Base-by-base conservation (phyloP, 2,329 filamentous ascomycete species). In the Aspergillus sp. region DNA sequence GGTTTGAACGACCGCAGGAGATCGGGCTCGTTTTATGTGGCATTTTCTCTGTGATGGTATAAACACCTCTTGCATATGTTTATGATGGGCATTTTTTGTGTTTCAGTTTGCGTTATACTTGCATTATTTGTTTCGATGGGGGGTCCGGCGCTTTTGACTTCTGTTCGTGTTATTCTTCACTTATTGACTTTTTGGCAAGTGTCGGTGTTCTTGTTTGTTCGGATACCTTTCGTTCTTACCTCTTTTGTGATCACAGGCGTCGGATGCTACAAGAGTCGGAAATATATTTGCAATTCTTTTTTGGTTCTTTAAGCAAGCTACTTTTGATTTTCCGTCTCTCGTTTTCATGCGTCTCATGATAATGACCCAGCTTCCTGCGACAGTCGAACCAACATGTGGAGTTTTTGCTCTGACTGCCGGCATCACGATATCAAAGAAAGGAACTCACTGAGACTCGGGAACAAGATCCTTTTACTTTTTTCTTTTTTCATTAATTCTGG, bases 11-110 rank as follows among this genome's bases (percentile, higher is more conserved):
- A 17, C 25, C 20, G 53, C 55, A 56, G 61, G 59, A 59, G 54
- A 56, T 52, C 53, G 53, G 19, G 55, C 56, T 59, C 58, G 55
- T 64, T 66, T 56, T 59, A 68, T 67, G 60, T 66, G 62, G 64
- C 61, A 66, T 67, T 62, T 67, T 63, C 64, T 64, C 67, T 67
- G 65, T 65, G 62, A 66, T 64, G 64, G 64, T 66, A 66, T 65
- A 60, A 53, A 60, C 60, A 64, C 57, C 58, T 64, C 52, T 65
- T 66, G 63, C 63, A 66, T 66, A 67, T 66, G 64, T 62, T 65
- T 67, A 66, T 57, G 64, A 66, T 60, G 58, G 37, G 61, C 61
- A 57, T 60, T 51, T 57, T 43, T 52, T 20, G 56, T 61, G 52
- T 61, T 63, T 62, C 49, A 57, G 50, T 59, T 59, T 65, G 59